Evolutionary conservation across 305 asterid genomes (phyloP), one percentile per base, ranked within the genome.

Genomic region (Rubia tinctorum): DNA sequence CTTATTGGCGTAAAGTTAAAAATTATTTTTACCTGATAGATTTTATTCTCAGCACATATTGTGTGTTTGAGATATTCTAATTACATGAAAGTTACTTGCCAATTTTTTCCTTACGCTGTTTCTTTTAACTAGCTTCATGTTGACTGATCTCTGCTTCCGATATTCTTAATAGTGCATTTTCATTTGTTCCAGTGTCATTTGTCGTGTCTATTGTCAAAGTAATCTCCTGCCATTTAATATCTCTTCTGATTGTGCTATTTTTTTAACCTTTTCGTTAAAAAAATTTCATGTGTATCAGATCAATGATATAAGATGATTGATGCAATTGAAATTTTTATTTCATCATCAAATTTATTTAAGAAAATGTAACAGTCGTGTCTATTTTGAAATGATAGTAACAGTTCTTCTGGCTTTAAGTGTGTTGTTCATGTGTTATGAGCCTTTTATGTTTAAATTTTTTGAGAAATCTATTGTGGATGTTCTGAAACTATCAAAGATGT

Each of bases 121-220:
- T 55, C 70, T 40, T 73, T 39, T 22, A 34, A 5, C 39, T 65
- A 63, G 25, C 42, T 77, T 9, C 84, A 65, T 77, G 80, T 71
- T 88, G 82, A 77, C 91, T 97, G 97, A 95, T 82, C 86, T 95
- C 90, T 78, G 98, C 92, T 71, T 92, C 96, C 51, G 77, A 92
- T 34, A 85, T 95, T 76, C 86, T 95, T 68, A 88, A 81, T 62
- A 89, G 92, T 74, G 97, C 99, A 73, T 95, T 95, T 80, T 88
- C 98, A 12, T 95, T 95, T 77, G 85, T 95, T 80, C 99, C 99
- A 73, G 96, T 98, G 77, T 95, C 99, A 79, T 95, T 92, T 56
- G 99, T 98, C 14, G 97, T 95, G 83, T 95, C 99, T 71, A 83
- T 95, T 79, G 99, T 95, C 75, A 95, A 95, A 97, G 98, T 91